Conservation (phyloP, 768 basidiomycete species). For the Tephrocybe sp. region DNA sequence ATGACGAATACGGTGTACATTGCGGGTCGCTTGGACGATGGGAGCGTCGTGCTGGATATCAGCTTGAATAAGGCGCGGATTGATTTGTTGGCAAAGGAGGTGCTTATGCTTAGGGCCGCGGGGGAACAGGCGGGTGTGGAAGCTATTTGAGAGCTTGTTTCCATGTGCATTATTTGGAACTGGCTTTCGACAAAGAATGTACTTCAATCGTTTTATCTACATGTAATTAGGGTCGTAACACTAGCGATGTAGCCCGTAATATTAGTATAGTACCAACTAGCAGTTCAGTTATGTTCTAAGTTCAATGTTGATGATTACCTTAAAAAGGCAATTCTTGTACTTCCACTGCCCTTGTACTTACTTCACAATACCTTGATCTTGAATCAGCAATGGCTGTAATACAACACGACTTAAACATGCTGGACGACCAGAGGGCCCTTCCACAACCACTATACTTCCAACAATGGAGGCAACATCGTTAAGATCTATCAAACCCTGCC, state of each 20-base stretch:
- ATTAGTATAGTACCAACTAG: no score
- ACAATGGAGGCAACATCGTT: not conserved
- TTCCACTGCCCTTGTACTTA: not conserved
- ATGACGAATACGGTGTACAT: constrained; percentile 36
- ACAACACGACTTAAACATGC: no score
- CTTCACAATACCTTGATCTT: not conserved
- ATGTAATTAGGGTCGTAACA: no score
- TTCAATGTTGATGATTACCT: no score
- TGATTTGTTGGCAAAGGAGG: constrained; percentile 27
- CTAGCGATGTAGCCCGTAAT: no score
- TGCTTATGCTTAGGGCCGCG: constrained; percentile 12
- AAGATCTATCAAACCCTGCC: not conserved
- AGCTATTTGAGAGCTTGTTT: not conserved
- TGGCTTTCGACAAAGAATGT: no score
- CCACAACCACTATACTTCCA: not conserved
- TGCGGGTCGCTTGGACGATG: constrained; percentile 34
- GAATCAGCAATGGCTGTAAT: not conserved
- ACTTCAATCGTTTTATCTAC: no score
- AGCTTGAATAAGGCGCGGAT: constrained; percentile 27
- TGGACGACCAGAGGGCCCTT: not conserved
- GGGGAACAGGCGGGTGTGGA: constrained; percentile 1
- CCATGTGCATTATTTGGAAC: no score
- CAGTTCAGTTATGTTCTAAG: no score
- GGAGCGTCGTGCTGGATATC: constrained; percentile 37
- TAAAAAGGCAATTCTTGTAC: not conserved